Base-by-base conservation (phyloP, 2,329 filamentous ascomycete genomes). In the Colletotrichum cereale region DNA sequence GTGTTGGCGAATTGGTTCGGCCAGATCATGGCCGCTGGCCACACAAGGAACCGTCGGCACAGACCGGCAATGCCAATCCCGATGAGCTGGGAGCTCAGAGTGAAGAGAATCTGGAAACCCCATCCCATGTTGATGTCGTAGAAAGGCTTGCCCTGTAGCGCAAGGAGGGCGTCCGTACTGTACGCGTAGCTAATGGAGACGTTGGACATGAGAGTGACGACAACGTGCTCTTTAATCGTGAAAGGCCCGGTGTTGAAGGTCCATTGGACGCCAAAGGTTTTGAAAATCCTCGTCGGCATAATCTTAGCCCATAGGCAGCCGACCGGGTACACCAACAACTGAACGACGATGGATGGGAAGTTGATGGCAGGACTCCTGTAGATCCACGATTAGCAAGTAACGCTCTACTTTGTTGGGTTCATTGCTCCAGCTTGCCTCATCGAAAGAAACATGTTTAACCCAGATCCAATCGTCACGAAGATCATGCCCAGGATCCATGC, bases 1-100 rank as follows among this genome's bases (percentile, higher is more conserved):
- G 83, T 84, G 72, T 84, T 87, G 3, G 82, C 84, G 66, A 86
- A 81, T 21, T 85, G 83, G 56, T 78, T 82, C 2, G 89, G 89
- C 88, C 89, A 91, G 70, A 90, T 86, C 88, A 90, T 90, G 40
- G 87, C 85, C 1, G 89, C 86, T 0, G 87, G 89, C 78, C 82
- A 86, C n/a, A 88, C 84, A 26, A 91, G 82, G 78, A 88, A 90
- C 31, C 86, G 83, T 36, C 88, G 83, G 40, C 84, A 83, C 53
- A 90, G 78, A 0, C 89, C 89, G 0, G 89, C 89, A 21, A 91
- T 79, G 1, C 88, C 88, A 73, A 90, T 90, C 5, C 90, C 90
- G 58, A 90, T 87, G 74, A 88, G 82, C 72, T 90, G 86, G 1
- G 87, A 89, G 24, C 87, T 88, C 70, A 91, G 84, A 14, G 84